Percentiles rank a stretch among this genome's conserved stretches.
Evolutionary conservation across 1,139 yeast species (phyloP).

Genomic region (Lodderomyces beijingensis): DNA sequence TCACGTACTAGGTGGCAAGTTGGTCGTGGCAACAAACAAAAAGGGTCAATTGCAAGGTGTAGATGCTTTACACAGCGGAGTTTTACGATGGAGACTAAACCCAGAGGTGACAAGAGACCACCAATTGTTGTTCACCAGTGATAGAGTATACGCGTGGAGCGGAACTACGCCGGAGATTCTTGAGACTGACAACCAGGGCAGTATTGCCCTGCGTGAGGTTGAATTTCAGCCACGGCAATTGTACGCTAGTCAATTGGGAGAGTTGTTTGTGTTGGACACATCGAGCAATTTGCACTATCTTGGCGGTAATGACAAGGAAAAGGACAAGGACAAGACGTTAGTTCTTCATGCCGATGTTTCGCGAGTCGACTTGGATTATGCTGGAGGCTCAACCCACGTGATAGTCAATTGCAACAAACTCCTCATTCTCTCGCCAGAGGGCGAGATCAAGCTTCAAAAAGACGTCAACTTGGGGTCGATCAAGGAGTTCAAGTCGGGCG

Average conservation of each 20-base stretch:
- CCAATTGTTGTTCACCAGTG: constrained; percentile 4
- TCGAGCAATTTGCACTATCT: constrained; percentile 13
- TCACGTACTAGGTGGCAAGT: constrained; percentile 7
- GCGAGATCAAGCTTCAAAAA: constrained; percentile 5
- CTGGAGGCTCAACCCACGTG: constrained; percentile 12
- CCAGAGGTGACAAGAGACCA: constrained; percentile 4
- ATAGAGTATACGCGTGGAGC: constrained; percentile 8
- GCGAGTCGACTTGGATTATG: constrained; percentile 7
- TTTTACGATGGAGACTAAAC: constrained; percentile 16
- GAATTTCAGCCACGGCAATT: constrained; percentile 4
- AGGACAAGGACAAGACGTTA: background rate
- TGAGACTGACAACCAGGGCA: constrained; percentile 10
- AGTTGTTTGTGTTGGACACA: constrained; percentile 17
- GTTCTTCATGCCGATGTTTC: constrained; percentile 3
- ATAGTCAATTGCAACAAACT: constrained; percentile 13
- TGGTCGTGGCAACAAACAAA: constrained; percentile 24
- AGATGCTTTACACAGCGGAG: constrained; percentile 11
- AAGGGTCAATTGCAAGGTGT: constrained; percentile 23
- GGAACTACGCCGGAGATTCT: constrained; percentile 4
- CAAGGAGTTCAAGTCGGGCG: constrained; percentile 17
- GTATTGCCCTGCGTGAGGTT: constrained; percentile 6
- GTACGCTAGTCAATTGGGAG: constrained; percentile 14
- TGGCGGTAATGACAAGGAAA: no score
- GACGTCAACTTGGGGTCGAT: constrained; percentile 8
- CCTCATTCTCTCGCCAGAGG: constrained; percentile 11